Base-by-base conservation (phyloP, 768 basidiomycete genomes). In the Peribolospora baueri region DNA sequence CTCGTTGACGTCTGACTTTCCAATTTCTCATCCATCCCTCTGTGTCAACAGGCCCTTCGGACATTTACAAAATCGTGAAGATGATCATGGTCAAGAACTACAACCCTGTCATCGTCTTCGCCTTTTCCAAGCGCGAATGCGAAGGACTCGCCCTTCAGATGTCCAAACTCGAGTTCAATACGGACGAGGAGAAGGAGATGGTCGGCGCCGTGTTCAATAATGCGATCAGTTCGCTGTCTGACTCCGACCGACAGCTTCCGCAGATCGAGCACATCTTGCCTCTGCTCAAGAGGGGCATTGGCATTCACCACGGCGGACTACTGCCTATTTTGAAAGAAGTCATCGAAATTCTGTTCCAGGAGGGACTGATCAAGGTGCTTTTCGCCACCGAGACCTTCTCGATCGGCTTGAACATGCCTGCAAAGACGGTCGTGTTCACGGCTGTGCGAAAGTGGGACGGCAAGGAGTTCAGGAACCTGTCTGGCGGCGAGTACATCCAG, bases 361-460 rank as follows among this genome's bases (percentile, higher is more conserved):
- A 97, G 64, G 90, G 91, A 7, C 73, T 97, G 48, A 87, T 97
- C 71, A 98, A 98, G 67, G 88, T 87, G 41, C 76, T 98, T 46
- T 98, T 97, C 63, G 93, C 93, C 5, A 98, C 93, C 0, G 93
- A 98, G 69, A 98, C 93, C 0, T 95, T 95, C 69, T 91, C 90
- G 11, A 93, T 93, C 56, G 87, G 85, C 43, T 73, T 98, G 48
- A 98, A 98, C 69, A 98, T 98, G 93, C 93, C 93, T 8, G 93
- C 93, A 13, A 97, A 95, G 72, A 97, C 93, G 3, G 93, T 98
- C 50, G 91, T 98, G 36, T 98, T 98, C 72, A 93, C 87, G 0
- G 76, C 81, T 0, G 81, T 87, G 3, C 79, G 87, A 61, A 98
- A 98, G 69, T 97, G 88, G 62, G 93, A 98, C 66, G 93, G 93